A percentile compares a stretch with the other conserved stretches of the same genome.
phyloP scores from a whole-genome alignment of 768 basidiomycete genomes.

The Collybia sp. region DNA sequence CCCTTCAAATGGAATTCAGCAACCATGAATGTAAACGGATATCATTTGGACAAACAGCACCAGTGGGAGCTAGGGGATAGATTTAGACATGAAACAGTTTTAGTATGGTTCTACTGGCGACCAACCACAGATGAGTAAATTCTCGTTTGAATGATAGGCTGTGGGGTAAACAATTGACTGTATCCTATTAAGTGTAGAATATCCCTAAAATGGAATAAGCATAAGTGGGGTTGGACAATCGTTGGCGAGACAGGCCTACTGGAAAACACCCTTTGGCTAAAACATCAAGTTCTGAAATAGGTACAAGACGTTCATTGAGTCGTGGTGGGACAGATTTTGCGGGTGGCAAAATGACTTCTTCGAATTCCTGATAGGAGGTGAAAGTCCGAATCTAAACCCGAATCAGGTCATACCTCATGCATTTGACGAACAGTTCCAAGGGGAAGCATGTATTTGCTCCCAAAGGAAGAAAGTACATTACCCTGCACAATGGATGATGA shows the following conservation, averaged over 20 bases:
- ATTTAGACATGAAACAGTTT: neutral
- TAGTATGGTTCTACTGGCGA: slow-evolving; percentile 6
- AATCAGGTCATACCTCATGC: slow-evolving; percentile 48
- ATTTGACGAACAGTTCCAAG: slow-evolving; percentile 69
- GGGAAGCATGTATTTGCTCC: slow-evolving; percentile 78
- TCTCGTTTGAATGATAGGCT: slow-evolving; percentile 94
- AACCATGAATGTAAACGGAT: neutral
- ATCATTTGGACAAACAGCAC: slow-evolving; percentile 66
- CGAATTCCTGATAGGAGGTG: slow-evolving; percentile 56
- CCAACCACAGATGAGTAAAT: slow-evolving; percentile 88
- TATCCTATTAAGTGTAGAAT: slow-evolving; percentile 83
- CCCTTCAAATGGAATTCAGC: slow-evolving; percentile 46
- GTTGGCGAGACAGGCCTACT: slow-evolving; percentile 35
- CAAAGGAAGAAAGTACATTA: slow-evolving; percentile 64
- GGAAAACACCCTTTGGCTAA: slow-evolving; percentile 82
- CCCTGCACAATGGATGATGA: slow-evolving; percentile 55
- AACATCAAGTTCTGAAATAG: slow-evolving; percentile 68
- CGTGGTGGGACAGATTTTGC: slow-evolving; percentile 73
- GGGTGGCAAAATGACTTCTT: slow-evolving; percentile 90
- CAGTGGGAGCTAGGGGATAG: slow-evolving; percentile 76
- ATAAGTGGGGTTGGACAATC: neutral
- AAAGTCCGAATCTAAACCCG: neutral
- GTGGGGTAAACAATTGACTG: slow-evolving; percentile 94
- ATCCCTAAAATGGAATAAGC: slow-evolving; percentile 56
- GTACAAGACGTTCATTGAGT: slow-evolving; percentile 63